Evolutionary conservation across 495 filamentous ascomycete species (phyloP), one percentile per base, ranked within the genome.

Genomic region (Talaromyces thailandensis): DNA sequence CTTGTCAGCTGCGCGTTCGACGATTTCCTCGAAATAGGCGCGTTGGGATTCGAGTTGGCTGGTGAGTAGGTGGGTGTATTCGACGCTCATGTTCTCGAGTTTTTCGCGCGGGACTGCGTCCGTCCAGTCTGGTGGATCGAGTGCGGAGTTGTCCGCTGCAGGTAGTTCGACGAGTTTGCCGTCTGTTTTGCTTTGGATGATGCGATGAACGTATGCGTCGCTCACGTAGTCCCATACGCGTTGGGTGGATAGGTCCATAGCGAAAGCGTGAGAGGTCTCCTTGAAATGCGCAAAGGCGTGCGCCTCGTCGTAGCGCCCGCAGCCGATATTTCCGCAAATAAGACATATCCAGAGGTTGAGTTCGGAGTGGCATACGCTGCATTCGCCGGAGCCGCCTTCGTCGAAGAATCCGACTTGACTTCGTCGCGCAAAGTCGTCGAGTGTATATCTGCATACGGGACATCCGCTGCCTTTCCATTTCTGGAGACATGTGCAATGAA

Each of bases 211-310:
- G 79, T 96, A 98, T 64, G 86, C 88, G 67, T 98, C 95, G 35
- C 89, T 89, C 0, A 88, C 88, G 68, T 98, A 98, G 77, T 98
- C 95, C 94, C 94, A 98, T 5, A 98, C 91, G 63, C 93, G 89
- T 70, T 98, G 93, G 0, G 92, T 93, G 48, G 84, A 84, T 32
- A 98, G 83, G 69, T 98, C 95, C 76, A 98, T 88, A 55, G 92
- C 90, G 69, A 95, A 98, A 63, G 85, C 90, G 73, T 98, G 94
- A 0, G 82, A 81, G 3, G 90, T 95, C 53, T 89, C 81, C 75
- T 96, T 91, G 81, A 89, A 98, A 76, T 98, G 94, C 11, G 88
- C 86, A 70, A 93, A 96, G 31, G 94, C 94, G 71, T 98, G 94
- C 2, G 91, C 95, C 25, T 84, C 84, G 69, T 96, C 93, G 70